phyloP scores from a whole-genome alignment of 2,329 filamentous ascomycete genomes.

The Aureobasidium zeae region DNA sequence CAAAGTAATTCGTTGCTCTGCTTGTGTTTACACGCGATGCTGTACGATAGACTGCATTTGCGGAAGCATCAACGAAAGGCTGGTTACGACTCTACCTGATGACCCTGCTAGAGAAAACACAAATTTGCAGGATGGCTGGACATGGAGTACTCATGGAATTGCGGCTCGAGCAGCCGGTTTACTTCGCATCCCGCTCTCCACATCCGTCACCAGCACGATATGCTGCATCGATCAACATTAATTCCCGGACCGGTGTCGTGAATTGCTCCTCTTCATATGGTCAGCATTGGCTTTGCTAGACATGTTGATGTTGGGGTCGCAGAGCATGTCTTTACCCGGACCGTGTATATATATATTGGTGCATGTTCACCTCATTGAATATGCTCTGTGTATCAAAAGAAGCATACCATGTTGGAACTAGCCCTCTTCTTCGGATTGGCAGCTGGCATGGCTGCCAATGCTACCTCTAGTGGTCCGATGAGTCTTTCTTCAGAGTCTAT shows the following conservation, averaged over 20 bases:
- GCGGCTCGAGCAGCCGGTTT: slow-evolving; percentile 2
- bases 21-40: too few relatives aligned
- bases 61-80: background rate
- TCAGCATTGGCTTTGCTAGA: background rate
- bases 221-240: background rate
- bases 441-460: slow-evolving; percentile 1
- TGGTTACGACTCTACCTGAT: background rate
- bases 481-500: slow-evolving; percentile 1
- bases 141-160: background rate
- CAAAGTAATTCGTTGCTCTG: too few relatives aligned
- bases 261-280: background rate
- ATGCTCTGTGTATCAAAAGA: background rate
- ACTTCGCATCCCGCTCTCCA: background rate
- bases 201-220: background rate
- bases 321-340: too few relatives aligned
- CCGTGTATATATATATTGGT: too few relatives aligned
- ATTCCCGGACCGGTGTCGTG: background rate
- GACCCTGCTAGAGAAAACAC: background rate
- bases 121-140: background rate
- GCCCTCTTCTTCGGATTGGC: slow-evolving; percentile 3
- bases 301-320: background rate
- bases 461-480: background rate
- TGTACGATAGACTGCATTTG: too few relatives aligned
- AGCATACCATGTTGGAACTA: slow-evolving; percentile 1
- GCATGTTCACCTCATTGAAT: background rate